Evolutionary conservation across 2,329 filamentous ascomycete species (phyloP).

Genomic region (Neonectria ditissima): DNA sequence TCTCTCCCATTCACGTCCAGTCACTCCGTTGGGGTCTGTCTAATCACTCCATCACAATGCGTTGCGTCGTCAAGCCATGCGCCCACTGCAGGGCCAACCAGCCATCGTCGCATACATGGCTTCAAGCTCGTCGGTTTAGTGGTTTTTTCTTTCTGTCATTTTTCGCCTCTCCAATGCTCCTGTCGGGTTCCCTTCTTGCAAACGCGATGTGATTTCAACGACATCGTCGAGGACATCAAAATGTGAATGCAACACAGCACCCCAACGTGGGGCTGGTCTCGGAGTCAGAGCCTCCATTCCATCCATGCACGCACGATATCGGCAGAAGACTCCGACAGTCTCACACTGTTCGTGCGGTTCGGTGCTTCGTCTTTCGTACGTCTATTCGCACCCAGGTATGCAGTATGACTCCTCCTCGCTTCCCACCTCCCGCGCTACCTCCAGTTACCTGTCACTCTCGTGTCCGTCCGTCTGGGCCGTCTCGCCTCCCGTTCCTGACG

Average conservation of each 20-base stretch:
- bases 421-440: not conserved
- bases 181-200: not conserved
- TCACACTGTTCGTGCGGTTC: not conserved
- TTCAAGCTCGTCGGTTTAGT: constrained; percentile 23
- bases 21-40: constrained; percentile 30
- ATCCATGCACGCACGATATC: constrained; percentile 23
- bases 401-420: constrained; percentile 20
- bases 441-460: constrained; percentile 9
- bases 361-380: too few relatives aligned
- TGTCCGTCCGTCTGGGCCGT: constrained; percentile 15
- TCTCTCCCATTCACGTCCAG: constrained; percentile 18
- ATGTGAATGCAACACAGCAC: constrained; percentile 4
- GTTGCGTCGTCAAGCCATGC: constrained; percentile 20
- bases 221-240: not conserved
- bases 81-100: constrained; percentile 13
- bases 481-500: constrained; percentile 23
- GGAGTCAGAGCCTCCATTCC: constrained; percentile 22
- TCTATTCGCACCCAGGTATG: not conserved
- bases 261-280: constrained; percentile 22
- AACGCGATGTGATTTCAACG: not conserved
- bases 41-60: constrained; percentile 17
- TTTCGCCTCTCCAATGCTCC: not conserved
- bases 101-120: constrained; percentile 25
- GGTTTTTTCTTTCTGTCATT: not conserved
- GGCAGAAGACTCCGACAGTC: constrained; percentile 18